Base-by-base conservation (phyloP, 1,284 basidiomycete genomes). In the Fomitopsis betulina region DNA sequence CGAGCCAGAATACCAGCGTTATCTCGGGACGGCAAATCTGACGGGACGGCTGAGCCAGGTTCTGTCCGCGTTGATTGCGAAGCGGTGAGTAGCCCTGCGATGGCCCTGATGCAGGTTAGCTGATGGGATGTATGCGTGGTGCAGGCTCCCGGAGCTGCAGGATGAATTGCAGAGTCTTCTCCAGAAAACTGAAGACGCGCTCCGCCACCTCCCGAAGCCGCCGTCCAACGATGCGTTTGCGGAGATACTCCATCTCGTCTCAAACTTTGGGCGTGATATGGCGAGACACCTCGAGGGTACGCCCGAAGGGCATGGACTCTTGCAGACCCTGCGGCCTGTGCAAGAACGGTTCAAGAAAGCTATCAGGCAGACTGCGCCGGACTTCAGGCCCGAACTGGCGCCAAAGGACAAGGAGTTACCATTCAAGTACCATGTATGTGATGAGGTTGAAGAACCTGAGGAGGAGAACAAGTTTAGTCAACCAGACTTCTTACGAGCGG, bases 81-180 rank as follows among this genome's bases (percentile, higher is more conserved):
- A 77, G 7, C 81, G 65, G 67, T 70, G 32, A 2, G 63, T 55
- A n/a, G 2, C 27, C 2, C 45, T 3, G 25, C 45, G 12, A 5
- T 15, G 35, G 35, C n/a, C 2, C 12, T 9, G 13, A 47, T 12
- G 45, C 12, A 25, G 9, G n/a, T 2, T 32, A 30, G 37, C 45
- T 38, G 35, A 53, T 38, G 13, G 7, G 58, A 17, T 25, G 10
- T 49, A 15, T 19, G 32, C n/a, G 27, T 5, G 15, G 12, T 33
- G 21, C 2, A 91, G 89, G 49, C 76, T 91, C 0, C 89, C 88
- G 0, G 74, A 81, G 58, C 82, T 89, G 10, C 81, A 82, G 53
- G 71, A 76, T 0, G 80, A 84, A 57, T 64, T 87, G 4, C 72
- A 77, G 33, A 75, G 70, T 0, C 70, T 80, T 0, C 74, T 87